A percentile compares a stretch with the other conserved stretches of the same genome.
These are phyloP conservation scores for Fusarium pseudograminearum DNA, from an alignment of 2,329 filamentous ascomycete species.

Conservation along the genomic window DNA sequence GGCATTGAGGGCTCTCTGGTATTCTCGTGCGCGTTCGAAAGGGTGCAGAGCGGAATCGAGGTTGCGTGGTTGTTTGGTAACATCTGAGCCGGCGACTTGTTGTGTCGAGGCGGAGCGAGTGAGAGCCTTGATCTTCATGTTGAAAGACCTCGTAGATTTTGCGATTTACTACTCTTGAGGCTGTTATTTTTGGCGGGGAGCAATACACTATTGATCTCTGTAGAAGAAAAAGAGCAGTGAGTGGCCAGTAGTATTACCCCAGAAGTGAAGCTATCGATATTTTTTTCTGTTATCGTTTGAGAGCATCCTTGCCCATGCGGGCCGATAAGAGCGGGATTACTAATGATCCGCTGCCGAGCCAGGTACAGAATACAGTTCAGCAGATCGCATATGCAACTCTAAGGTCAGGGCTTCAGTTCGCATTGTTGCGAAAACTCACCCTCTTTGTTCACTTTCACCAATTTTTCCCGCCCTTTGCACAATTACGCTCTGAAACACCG, in stretches of 20 bases:
- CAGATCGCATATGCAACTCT: conserved; percentile 41
- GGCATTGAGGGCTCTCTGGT: conserved; percentile 72
- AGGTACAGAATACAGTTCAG: conserved; percentile 22
- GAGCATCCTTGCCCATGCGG: conserved; percentile 13
- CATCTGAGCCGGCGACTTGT: conserved; percentile 75
- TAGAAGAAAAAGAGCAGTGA: neutral
- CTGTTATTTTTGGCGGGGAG: conserved; percentile 42
- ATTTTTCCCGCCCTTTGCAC: neutral
- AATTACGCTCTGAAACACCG: neutral
- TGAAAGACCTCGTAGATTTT: conserved; percentile 13
- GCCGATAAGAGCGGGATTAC: conserved; percentile 51
- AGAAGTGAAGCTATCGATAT: conserved; percentile 32
- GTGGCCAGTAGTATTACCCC: neutral
- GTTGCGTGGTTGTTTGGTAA: conserved; percentile 74
- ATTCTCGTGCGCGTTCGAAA: conserved; percentile 89
- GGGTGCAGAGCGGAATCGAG: conserved; percentile 89
- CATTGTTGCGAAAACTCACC: conserved; percentile 43
- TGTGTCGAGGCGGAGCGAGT: conserved; percentile 72
- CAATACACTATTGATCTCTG: neutral
- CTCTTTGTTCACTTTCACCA: conserved; percentile 19
- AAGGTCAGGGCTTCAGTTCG: conserved; percentile 32
- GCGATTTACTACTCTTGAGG: conserved; percentile 25
- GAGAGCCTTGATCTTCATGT: conserved; percentile 74
- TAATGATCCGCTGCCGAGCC: conserved; percentile 45
- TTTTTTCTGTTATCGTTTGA: conserved; percentile 50